Evolutionary conservation across 257 asterid species (phyloP), one percentile per base, ranked within the genome.

Genomic region (Vinca minor): DNA sequence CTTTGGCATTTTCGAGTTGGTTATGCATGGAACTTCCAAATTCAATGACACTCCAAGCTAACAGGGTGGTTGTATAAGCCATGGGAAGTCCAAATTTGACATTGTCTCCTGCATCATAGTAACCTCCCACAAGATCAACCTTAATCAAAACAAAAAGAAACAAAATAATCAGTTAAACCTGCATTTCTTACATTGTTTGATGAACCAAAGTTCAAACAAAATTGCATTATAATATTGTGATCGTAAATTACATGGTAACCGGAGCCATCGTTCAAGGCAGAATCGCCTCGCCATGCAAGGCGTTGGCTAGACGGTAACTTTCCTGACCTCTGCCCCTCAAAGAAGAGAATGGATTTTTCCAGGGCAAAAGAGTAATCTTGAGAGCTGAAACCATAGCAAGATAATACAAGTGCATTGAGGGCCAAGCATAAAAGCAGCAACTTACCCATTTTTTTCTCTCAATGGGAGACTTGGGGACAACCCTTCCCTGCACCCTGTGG

Each of bases 81-180:
- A 89, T 86, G 9, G 96, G 96, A 74, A 86, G 62, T 7, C 96
- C 96, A 57, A 86, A 89, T 69, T 89, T 89, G 18, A 86, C 75
- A 58, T 89, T 86, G 78, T 89, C 96, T 59, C 96, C 96, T 15
- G 95, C 96, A 71, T 89, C 94, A 61, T 90, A 85, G 56, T 90
- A 87, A 11, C 97, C 97, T 75, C 97, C 97, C 0, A 77, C 87
- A 3, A 90, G 84, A 65, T 87, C 83, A 26, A 85, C 96, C 94
- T 89, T 70, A 53, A 50, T 31, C 39, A 34, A 29, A 34, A 41
- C 1, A 34, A 39, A 8, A 44, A 20, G 52, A 12, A 50, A 18
- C 5, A 55, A 6, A n/a, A 2, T 26, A 17, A 35, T 41, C 8
- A 35, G 35, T 31, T 3, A 28, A 62, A 28, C 29, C 23, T 34